Evolutionary conservation across 2,329 filamentous ascomycete species (phyloP), one percentile per base, ranked within the genome.

Genomic region (Epichloe sylvatica): DNA sequence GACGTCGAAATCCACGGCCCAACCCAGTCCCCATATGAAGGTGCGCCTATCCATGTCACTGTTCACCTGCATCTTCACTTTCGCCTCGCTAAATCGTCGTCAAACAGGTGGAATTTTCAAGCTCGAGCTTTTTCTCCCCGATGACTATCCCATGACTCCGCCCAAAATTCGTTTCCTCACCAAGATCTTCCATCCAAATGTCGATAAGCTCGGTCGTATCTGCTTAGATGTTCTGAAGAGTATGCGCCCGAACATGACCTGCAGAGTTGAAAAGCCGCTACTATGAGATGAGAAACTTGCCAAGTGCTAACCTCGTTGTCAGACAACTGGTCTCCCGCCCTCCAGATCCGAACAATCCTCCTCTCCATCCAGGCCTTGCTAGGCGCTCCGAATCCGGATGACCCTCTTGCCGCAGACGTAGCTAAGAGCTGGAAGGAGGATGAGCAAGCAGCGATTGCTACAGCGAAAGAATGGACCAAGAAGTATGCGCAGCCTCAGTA

Each of bases 161-260:
- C 92, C 92, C 43, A 96, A 96, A 75, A 96, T 98, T 63, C 86
- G 92, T 49, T 98, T 98, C 70, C 76, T 98, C 47, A 98, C 94
- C 60, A 96, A 95, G 72, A 97, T 98, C 67, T 98, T 97, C 70
- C 94, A 98, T 67, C 92, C 92, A 47, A 98, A 98, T 67, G 96
- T 98, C 59, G 92, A 98, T 67, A 94, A 94, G 70, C 80, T 98
- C 2, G 92, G 92, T 53, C 85, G 92, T 53, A 98, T 98, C 69
- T 98, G 94, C 65, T 73, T 98, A 46, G 92, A 98, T 65, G 92
- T 98, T 35, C 72, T 98, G 51, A 98, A 98, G 75, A 95, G 92
- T 94, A 73, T 59, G 78, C 59, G 8, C 11, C 37, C 13, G 8
- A 36, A 25, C 4, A 4, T 35, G n/a, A 2, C 5, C 19, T 13